Evolutionary conservation across 2,329 filamentous ascomycete species (phyloP).

Genomic region (Paraconiothyrium brasiliense): DNA sequence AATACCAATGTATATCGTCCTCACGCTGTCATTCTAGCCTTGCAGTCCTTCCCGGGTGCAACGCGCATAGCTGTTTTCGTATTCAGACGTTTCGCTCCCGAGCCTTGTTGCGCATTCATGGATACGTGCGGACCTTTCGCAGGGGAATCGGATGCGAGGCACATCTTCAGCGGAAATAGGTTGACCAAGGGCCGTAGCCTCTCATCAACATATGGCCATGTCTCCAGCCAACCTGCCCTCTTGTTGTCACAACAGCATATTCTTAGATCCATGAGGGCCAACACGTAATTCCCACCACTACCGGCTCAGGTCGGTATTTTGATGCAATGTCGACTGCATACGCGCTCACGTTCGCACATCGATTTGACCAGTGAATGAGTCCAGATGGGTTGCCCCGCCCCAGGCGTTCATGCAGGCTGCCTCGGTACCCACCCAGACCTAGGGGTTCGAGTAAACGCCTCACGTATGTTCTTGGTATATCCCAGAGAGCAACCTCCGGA

Average conservation of each 20-base stretch:
- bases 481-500: background rate
- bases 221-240: background rate
- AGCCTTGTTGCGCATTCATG: background rate
- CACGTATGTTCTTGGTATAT: background rate
- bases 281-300: background rate
- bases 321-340: constrained; percentile 10
- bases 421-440: constrained; percentile 1
- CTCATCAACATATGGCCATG: background rate
- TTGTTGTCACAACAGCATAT: background rate
- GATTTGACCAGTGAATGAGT: background rate
- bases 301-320: background rate
- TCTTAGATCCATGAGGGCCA: background rate
- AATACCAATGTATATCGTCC: background rate
- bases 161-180: background rate
- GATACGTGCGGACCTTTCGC: background rate
- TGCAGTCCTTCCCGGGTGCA: background rate
- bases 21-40: background rate
- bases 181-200: background rate
- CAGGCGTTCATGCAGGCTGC: constrained; percentile 8
- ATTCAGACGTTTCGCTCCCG: background rate
- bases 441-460: background rate
- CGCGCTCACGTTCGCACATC: background rate
- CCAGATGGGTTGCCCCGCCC: background rate
- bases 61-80: background rate
- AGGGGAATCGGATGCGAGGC: background rate